Percentiles rank a stretch among this genome's conserved stretches.
These are phyloP conservation scores for Pilobolus umbonatus DNA, from an alignment of 192 early-diverging fungal species.

Conservation along the genomic window DNA sequence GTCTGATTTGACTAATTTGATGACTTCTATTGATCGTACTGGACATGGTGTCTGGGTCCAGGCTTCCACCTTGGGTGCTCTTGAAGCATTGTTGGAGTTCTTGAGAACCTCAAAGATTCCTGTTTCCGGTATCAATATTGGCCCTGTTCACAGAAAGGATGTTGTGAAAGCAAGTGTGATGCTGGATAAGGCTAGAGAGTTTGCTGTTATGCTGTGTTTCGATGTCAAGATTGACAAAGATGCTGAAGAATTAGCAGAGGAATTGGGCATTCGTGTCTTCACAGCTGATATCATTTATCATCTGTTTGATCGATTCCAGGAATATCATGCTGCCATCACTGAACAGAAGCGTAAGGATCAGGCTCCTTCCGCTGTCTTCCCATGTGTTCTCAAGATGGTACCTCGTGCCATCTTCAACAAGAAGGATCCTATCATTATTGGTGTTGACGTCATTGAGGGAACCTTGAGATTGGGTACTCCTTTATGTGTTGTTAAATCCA, in stretches of 20 bases:
- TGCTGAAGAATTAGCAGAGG: constrained; percentile 85
- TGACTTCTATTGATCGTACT: constrained; percentile 75
- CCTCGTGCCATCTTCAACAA: constrained; percentile 91
- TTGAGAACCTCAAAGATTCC: constrained; percentile 88
- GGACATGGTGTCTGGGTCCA: constrained; percentile 96
- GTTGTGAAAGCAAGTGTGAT: constrained; percentile 86
- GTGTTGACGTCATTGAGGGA: constrained; percentile 94
- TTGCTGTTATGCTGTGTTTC: constrained; percentile 77
- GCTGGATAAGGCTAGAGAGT: constrained; percentile 86
- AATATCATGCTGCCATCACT: constrained; percentile 67
- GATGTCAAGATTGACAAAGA: constrained; percentile 90
- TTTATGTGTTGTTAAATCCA: constrained; percentile 77
- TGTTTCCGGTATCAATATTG: constrained; percentile 94
- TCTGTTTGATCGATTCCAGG: constrained; percentile 91
- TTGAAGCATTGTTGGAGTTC: constrained; percentile 96
- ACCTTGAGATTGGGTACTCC: constrained; percentile 86
- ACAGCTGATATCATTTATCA: constrained; percentile 98
- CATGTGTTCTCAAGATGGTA: constrained; percentile 87
- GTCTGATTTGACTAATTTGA: constrained; percentile 75
- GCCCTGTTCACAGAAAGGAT: constrained; percentile 97
- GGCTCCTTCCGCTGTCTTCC: constrained; percentile 91
- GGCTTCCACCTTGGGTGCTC: constrained; percentile 95
- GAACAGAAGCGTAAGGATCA: constrained; percentile 87
- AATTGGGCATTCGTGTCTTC: constrained; percentile 89
- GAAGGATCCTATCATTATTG: constrained; percentile 90